A percentile compares a stretch with the other conserved stretches of the same genome.
Conservation (phyloP, 768 basidiomycete species). For the Calocybe gangraenosa region DNA sequence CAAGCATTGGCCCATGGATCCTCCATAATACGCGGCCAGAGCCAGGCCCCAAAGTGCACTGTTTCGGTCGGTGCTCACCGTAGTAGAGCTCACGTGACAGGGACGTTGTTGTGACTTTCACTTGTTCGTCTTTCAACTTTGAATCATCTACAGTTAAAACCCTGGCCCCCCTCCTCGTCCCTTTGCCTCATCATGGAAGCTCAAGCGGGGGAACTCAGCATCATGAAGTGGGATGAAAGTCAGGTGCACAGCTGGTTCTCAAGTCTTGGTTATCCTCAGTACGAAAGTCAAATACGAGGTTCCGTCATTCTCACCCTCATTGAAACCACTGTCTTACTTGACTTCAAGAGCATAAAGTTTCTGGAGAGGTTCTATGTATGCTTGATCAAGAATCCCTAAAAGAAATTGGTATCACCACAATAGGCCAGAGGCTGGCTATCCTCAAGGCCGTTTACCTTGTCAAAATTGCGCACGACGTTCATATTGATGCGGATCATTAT, state of each 20-base stretch:
- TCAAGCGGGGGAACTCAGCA: slow-evolving; percentile 30
- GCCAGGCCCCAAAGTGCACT: neutral
- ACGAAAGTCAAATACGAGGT: slow-evolving; percentile 79
- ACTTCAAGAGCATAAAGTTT: slow-evolving; percentile 79
- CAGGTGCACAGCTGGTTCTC: slow-evolving; percentile 80
- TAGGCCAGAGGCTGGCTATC: slow-evolving; percentile 89
- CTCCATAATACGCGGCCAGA: slow-evolving; percentile 66
- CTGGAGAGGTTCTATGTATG: slow-evolving; percentile 83
- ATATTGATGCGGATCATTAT: slow-evolving; percentile 81
- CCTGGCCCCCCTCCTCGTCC: neutral
- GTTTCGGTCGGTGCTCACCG: no score
- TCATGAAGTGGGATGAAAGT: slow-evolving; percentile 68
- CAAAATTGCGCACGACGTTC: slow-evolving; percentile 80
- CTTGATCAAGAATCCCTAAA: slow-evolving; percentile 83
- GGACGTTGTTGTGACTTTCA: slow-evolving; percentile 1
- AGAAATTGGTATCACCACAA: slow-evolving; percentile 80
- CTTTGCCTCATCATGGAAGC: slow-evolving; percentile 28
- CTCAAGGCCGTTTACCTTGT: slow-evolving; percentile 89
- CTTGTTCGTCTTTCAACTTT: neutral
- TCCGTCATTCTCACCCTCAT: slow-evolving; percentile 10
- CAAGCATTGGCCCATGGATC: slow-evolving; percentile 76
- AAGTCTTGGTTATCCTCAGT: slow-evolving; percentile 78
- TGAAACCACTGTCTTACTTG: slow-evolving; percentile 12
- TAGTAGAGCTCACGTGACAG: slow-evolving; percentile 7
- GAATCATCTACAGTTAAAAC: neutral